Base-by-base conservation (phyloP, 108 stramenopile species). In the Conticribra guillardii region DNA sequence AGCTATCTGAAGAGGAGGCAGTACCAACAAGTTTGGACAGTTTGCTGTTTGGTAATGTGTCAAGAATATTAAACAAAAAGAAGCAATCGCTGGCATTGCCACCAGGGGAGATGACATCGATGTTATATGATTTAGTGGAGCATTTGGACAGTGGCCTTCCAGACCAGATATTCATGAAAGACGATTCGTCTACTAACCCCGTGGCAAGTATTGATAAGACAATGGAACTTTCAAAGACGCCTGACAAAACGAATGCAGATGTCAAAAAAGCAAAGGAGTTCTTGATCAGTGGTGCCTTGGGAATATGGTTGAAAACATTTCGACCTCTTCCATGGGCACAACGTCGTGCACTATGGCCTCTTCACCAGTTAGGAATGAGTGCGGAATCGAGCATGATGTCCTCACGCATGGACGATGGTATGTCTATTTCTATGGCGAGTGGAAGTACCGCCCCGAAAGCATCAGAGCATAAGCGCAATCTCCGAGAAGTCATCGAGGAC, bases 121-220 rank as follows among this genome's bases (percentile, higher is more conserved):
- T 91, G 28, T 73, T 94, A 21, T 94, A 84, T 78, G 93, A 94
- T 76, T 68, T 94, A 63, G 69, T 84, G 7, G 89, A 85, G 14
- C 71, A 76, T 23, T 67, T 89, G 50, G 71, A 81, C 9, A 54
- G 82, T 23, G 54, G 67, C 29, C 68, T 87, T 4, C 88, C 87
- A 18, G 79, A 84, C 26, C 82, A 88, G 64, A 77, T 87, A 23
- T 82, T 82, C 23, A 56, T 81, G 21, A 73, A 80, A 18, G 79
- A 70, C 16, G 76, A 76, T 26, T 61, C 70, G 9, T 50, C 34
- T 8, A n/a, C 73, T 19, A 49, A 47, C 9, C 37, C 48, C 41
- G 4, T 66, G 56, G 24, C 76, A 50, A 30, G 19, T 67, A 30
- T 60, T 23, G 47, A 63, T 53, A 62, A 68, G 47, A 18, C 34